Evolutionary conservation across 148 eudicot species (phyloP).

Genomic region (Silene conica): DNA sequence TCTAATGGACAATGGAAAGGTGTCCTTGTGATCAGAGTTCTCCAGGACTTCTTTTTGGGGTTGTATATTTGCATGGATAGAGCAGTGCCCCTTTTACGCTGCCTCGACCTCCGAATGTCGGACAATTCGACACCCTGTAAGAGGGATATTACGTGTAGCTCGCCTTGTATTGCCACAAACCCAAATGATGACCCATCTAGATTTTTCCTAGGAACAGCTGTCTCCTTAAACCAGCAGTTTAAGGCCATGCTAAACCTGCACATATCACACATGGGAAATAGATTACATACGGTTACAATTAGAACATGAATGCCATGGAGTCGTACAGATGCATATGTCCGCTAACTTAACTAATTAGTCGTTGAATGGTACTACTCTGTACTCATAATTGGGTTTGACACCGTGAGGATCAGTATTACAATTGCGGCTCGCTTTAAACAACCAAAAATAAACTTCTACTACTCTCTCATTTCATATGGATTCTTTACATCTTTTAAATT

Average conservation of each 20-base stretch:
- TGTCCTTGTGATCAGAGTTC: conserved; percentile 54
- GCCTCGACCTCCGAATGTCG: conserved; percentile 51
- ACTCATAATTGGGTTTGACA: no score
- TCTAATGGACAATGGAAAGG: conserved; percentile 53
- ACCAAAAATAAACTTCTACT: no score
- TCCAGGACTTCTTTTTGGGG: conserved; percentile 69
- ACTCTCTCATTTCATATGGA: no score
- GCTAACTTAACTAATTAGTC: no score
- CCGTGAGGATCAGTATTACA: no score
- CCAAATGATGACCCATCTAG: conserved; percentile 55
- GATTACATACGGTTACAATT: not conserved
- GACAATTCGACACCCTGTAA: conserved; percentile 38
- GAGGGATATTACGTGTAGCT: conserved; percentile 56
- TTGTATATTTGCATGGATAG: conserved; percentile 61
- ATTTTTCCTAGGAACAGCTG: conserved; percentile 58
- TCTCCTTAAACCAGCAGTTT: conserved; percentile 71
- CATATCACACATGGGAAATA: not conserved
- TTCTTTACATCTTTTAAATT: no score
- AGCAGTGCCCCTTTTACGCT: conserved; percentile 42
- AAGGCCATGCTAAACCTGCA: conserved; percentile 59
- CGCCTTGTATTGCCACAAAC: conserved; percentile 57
- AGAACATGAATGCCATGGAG: not conserved
- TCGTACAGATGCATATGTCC: no score
- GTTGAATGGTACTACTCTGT: no score
- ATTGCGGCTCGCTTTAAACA: no score